Conservation (phyloP, 1,284 basidiomycete genomes). For the Ustilago trichophora region DNA sequence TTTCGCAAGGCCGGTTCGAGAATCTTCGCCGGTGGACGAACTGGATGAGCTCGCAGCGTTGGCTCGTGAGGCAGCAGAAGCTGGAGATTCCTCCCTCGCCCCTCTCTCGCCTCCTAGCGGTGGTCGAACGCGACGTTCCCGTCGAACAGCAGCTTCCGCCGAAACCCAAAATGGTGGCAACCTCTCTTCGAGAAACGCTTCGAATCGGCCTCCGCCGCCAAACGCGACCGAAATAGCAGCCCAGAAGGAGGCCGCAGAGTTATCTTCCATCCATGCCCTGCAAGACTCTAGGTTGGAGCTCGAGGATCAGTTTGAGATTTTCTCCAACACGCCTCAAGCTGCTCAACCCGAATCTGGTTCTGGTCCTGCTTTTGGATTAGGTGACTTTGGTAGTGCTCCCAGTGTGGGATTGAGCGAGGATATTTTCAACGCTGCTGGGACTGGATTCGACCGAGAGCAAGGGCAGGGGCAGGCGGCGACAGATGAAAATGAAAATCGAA, state of each 20-base stretch:
- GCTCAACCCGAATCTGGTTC: no score
- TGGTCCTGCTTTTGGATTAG: no score
- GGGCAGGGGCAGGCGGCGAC: no score
- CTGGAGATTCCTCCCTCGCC: constrained; percentile 12
- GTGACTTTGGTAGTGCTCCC: no score
- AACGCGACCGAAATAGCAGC: neutral
- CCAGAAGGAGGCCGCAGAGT: constrained; percentile 15
- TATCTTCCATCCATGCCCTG: constrained; percentile 12
- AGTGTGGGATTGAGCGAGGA: no score
- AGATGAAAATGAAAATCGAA: no score
- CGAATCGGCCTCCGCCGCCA: constrained; percentile 11
- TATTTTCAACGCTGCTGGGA: no score
- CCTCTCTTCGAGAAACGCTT: neutral
- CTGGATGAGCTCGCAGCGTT: constrained; percentile 36
- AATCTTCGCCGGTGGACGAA: constrained; percentile 17
- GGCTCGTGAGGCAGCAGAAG: constrained; percentile 28
- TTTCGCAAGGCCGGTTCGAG: constrained; percentile 12
- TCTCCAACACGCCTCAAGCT: no score
- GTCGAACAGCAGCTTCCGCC: constrained; percentile 1
- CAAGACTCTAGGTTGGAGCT: constrained; percentile 17
- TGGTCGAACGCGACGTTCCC: neutral
- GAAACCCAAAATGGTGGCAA: no score
- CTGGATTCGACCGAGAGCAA: no score
- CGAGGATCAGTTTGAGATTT: constrained; percentile 30
- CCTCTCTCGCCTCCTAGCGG: no score